Evolutionary conservation across 148 eudicot genomes (phyloP).

Genomic region (Vaccinium corymbosum): DNA sequence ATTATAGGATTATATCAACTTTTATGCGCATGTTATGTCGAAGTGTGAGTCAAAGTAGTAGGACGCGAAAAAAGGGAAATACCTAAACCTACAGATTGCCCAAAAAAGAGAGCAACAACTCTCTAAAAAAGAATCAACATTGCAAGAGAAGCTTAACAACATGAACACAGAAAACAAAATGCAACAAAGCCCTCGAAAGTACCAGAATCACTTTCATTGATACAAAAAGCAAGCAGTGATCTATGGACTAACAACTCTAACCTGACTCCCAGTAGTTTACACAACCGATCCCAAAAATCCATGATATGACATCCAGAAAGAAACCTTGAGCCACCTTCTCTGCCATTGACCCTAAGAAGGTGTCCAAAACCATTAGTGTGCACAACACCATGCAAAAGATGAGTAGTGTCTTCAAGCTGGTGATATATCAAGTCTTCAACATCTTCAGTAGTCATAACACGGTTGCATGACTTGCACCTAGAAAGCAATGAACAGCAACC

Average conservation of each 20-base stretch:
- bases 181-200: conserved; percentile 2
- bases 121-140: not conserved
- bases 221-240: conserved; percentile 20
- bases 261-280: conserved; percentile 89
- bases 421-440: conserved; percentile 83
- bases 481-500: not conserved
- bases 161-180: not conserved
- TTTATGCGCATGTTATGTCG: not conserved
- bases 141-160: not conserved
- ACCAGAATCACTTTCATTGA: not conserved
- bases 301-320: conserved; percentile 86
- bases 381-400: conserved; percentile 80
- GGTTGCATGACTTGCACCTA: conserved; percentile 82
- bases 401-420: conserved; percentile 77
- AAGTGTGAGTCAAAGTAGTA: not conserved
- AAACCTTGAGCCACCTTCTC: conserved; percentile 84
- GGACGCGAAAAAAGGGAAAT: not conserved
- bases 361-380: conserved; percentile 94
- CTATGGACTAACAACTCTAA: conserved; percentile 40
- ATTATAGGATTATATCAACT: not conserved
- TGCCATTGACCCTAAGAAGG: conserved; percentile 86
- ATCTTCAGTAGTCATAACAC: conserved; percentile 74
- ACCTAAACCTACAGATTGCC: not conserved
- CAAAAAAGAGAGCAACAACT: not conserved
- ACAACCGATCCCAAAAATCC: conserved; percentile 96